A percentile compares a stretch with the other conserved stretches of the same genome.
Evolutionary conservation across 1,139 yeast genomes (phyloP).

Genomic region (Kazachstania sp.): DNA sequence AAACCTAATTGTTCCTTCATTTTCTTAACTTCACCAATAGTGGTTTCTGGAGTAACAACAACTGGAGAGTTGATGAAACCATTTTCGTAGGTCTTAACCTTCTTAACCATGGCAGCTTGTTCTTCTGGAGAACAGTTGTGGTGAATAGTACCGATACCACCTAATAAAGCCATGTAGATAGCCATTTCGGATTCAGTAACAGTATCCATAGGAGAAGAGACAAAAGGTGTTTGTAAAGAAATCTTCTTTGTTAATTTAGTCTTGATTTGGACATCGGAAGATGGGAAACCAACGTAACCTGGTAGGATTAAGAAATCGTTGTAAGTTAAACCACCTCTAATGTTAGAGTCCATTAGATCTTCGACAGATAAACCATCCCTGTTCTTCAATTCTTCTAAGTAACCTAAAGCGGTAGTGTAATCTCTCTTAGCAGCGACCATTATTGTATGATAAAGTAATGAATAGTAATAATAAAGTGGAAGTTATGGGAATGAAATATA

Average conservation of each 20-base stretch:
- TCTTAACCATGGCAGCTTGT: constrained; percentile 96
- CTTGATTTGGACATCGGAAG: constrained; percentile 67
- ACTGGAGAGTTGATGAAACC: constrained; percentile 96
- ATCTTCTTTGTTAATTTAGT: constrained; percentile 85
- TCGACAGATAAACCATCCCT: constrained; percentile 83
- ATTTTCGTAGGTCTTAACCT: constrained; percentile 93
- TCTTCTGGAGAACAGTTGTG: constrained; percentile 95
- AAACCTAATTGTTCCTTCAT: constrained; percentile 75
- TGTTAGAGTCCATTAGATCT: constrained; percentile 79
- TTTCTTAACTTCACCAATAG: constrained; percentile 73
- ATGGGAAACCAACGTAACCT: constrained; percentile 86
- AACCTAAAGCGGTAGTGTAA: constrained; percentile 57
- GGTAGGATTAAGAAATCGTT: constrained; percentile 94
- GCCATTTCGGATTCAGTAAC: constrained; percentile 98
- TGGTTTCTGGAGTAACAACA: constrained; percentile 63
- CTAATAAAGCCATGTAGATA: constrained; percentile 94
- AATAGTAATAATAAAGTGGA: background rate
- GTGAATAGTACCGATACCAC: constrained; percentile 98
- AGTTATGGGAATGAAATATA: background rate
- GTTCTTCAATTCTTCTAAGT: constrained; percentile 53
- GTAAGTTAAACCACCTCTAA: constrained; percentile 94
- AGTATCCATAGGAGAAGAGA: constrained; percentile 98
- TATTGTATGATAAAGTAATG: background rate
- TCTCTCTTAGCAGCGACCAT: constrained; percentile 34
- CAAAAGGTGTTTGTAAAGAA: constrained; percentile 85